These are phyloP conservation scores for Alternaria sp. DNA, from an alignment of 2,329 filamentous ascomycete species.

Conservation along the genomic window DNA sequence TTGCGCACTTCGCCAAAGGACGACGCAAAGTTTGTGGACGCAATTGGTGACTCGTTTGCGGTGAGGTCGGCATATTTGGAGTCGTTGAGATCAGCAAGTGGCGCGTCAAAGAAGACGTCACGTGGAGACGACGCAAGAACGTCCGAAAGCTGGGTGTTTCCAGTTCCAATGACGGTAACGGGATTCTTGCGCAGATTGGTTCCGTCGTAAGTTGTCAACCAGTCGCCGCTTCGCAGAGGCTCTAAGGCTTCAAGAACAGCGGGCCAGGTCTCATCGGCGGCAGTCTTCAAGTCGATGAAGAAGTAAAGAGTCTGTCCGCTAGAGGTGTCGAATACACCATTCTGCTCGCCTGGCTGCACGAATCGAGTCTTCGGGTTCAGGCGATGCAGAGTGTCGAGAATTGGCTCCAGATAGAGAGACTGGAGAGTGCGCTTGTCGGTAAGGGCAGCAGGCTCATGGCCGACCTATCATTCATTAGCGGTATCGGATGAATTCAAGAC, in stretches of 20 bases:
- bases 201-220: constrained; percentile 61
- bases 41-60: constrained; percentile 58
- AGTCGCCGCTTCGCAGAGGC: constrained; percentile 61
- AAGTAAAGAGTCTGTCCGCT: constrained; percentile 66
- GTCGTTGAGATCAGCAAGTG: constrained; percentile 54
- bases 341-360: constrained; percentile 53
- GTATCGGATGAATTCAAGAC: neutral
- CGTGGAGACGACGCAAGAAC: constrained; percentile 48
- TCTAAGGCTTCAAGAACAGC: constrained; percentile 62
- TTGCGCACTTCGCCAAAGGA: constrained; percentile 50
- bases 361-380: constrained; percentile 64
- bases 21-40: constrained; percentile 58
- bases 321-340: constrained; percentile 68
- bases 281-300: constrained; percentile 69
- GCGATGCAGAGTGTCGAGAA: constrained; percentile 61
- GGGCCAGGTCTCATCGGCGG: constrained; percentile 62
- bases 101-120: constrained; percentile 67
- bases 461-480: constrained; percentile 52
- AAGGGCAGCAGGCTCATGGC: constrained; percentile 62
- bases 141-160: constrained; percentile 53
- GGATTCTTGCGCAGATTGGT: constrained; percentile 54
- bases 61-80: constrained; percentile 55
- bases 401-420: constrained; percentile 65
- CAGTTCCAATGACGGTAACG: constrained; percentile 68
- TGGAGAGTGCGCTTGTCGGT: constrained; percentile 61